Conservation (phyloP, 148 eudicot species). For the Silene conica region DNA sequence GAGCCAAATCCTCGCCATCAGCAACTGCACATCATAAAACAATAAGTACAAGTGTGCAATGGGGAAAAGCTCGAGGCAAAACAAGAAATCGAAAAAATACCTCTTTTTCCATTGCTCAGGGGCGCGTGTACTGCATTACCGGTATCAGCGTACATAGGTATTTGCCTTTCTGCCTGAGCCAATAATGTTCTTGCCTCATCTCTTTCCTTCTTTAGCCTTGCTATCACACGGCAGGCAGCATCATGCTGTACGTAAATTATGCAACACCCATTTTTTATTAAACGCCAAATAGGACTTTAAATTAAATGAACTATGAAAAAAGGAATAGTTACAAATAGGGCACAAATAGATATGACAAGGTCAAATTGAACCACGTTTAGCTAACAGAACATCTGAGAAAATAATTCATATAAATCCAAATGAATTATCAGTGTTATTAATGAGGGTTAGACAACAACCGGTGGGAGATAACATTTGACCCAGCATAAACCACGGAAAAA, state of each 20-base stretch:
- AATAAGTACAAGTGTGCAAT: conserved; percentile 10
- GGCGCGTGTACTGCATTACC: conserved; percentile 42
- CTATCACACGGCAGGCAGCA: conserved; percentile 99
- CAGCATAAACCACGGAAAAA: not conserved
- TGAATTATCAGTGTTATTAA: not conserved
- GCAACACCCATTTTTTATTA: not conserved
- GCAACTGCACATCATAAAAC: conserved; percentile 39
- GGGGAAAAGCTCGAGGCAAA: not conserved
- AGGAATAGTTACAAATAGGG: not conserved
- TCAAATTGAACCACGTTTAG: not conserved
- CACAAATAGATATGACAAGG: not conserved
- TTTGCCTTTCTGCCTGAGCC: conserved; percentile 84
- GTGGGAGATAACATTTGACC: not conserved
- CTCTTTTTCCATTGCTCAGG: conserved; percentile 91
- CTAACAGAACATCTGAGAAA: not conserved
- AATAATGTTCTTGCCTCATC: conserved; percentile 81
- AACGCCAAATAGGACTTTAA: not conserved
- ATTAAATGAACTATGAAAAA: not conserved
- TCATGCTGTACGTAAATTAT: conserved; percentile 65
- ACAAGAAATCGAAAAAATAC: conserved; percentile 24
- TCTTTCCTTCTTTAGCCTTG: conserved; percentile 93
- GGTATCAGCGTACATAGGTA: conserved; percentile 45
- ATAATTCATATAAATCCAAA: not conserved
- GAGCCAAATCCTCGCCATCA: conserved; percentile 56
- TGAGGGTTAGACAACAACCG: not conserved